Percentiles rank a stretch among this genome's conserved stretches.
phyloP scores from a whole-genome alignment of 2,329 filamentous ascomycete species.

The Biscogniauxia marginata region DNA sequence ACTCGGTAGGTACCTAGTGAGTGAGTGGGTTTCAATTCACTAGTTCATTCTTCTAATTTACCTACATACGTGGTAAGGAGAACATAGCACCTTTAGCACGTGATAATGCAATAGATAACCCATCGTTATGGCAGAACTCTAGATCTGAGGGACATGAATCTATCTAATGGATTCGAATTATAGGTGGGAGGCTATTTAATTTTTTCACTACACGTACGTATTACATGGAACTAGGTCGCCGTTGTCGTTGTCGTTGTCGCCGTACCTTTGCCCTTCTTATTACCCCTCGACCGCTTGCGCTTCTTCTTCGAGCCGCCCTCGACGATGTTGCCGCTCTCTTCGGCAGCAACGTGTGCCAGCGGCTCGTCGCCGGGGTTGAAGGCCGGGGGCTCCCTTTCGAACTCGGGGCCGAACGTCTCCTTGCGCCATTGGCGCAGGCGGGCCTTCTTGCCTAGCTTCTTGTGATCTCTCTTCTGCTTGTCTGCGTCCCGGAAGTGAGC shows the following conservation, averaged over 20 bases:
- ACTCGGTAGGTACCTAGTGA: too few relatives aligned
- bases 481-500: conserved; percentile 83
- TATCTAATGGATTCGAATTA: not conserved
- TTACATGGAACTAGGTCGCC: not conserved
- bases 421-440: conserved; percentile 81
- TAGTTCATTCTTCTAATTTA: too few relatives aligned
- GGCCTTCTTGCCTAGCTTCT: conserved; percentile 89
- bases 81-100: not conserved
- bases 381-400: conserved; percentile 54
- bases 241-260: conserved; percentile 2
- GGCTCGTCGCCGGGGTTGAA: conserved; percentile 51
- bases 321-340: conserved; percentile 32
- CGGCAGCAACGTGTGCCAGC: conserved; percentile 10
- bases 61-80: too few relatives aligned
- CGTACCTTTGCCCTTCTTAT: conserved; percentile 24
- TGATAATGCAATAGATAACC: not conserved
- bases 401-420: conserved; percentile 61
- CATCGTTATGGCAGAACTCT: too few relatives aligned
- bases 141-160: not conserved
- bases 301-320: conserved; percentile 37
- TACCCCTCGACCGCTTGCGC: conserved; percentile 30
- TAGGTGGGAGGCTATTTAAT: not conserved
- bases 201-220: not conserved
- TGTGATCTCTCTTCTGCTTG: conserved; percentile 87
- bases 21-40: too few relatives aligned